These are phyloP conservation scores for Sporobolomyces roseus DNA, from an alignment of 768 basidiomycete genomes.

Conservation along the genomic window DNA sequence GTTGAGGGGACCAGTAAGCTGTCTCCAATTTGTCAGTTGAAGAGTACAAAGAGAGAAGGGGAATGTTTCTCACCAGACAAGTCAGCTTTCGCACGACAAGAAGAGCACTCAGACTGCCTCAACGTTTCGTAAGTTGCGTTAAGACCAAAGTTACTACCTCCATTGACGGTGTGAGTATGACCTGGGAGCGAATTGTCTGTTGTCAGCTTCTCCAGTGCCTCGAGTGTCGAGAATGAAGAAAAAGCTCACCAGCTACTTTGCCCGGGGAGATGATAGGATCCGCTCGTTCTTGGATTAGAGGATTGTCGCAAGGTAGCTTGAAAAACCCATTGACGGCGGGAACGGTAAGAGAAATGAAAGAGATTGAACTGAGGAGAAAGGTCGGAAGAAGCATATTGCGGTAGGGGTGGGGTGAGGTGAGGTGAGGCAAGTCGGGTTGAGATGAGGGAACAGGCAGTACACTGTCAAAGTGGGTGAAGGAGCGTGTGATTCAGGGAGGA, in stretches of 20 bases:
- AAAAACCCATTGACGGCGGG: conserved; percentile 5
- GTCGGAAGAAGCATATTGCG: not conserved
- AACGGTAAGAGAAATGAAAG: not conserved
- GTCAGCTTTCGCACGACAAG: conserved; percentile 43
- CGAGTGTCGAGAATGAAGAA: too few relatives aligned
- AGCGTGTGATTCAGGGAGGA: not conserved
- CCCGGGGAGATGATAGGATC: conserved; percentile 44
- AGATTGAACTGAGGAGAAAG: not conserved
- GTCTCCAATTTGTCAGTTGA: conserved; percentile 49
- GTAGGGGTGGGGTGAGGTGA: not conserved
- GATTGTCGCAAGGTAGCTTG: conserved; percentile 15
- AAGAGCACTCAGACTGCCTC: conserved; percentile 48
- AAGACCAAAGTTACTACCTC: conserved; percentile 49
- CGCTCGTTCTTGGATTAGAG: conserved; percentile 32
- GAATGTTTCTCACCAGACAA: not conserved
- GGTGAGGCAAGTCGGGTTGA: not conserved
- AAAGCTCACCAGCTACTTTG: conserved; percentile 22
- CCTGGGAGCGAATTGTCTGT: too few relatives aligned
- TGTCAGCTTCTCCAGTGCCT: too few relatives aligned
- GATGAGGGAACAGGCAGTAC: not conserved
- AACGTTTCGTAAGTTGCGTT: conserved; percentile 46
- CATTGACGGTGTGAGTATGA: conserved; percentile 49
- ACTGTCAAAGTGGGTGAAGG: not conserved
- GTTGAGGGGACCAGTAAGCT: conserved; percentile 40
- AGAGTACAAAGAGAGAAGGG: not conserved